These are phyloP conservation scores for Fusarium sp. DNA, from an alignment of 2,329 filamentous ascomycete species.

Conservation along the genomic window DNA sequence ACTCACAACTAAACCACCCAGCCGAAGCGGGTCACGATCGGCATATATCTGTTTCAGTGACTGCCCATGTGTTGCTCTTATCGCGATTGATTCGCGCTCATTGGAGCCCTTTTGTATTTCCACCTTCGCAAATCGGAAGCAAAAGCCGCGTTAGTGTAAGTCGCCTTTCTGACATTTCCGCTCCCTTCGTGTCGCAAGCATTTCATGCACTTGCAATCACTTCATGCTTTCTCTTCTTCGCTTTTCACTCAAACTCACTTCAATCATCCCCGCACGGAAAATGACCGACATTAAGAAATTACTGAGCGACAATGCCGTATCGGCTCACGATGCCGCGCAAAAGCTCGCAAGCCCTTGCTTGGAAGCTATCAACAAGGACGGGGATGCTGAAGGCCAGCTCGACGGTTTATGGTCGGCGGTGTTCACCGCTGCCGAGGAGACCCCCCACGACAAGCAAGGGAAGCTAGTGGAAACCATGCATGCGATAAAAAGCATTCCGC, in stretches of 20 bases:
- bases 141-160: neutral
- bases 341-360: slow-evolving; percentile 15
- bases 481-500: slow-evolving; percentile 26
- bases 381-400: slow-evolving; percentile 24
- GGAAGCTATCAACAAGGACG: slow-evolving; percentile 15
- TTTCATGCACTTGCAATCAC: neutral
- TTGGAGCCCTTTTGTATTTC: slow-evolving; percentile 11
- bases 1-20: slow-evolving; percentile 15
- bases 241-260: neutral
- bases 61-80: slow-evolving; percentile 33
- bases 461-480: slow-evolving; percentile 37
- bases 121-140: neutral
- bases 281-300: slow-evolving; percentile 24
- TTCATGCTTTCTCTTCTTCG: neutral
- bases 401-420: slow-evolving; percentile 23
- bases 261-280: neutral
- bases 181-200: neutral
- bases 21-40: slow-evolving; percentile 30
- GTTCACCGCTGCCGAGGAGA: slow-evolving; percentile 34
- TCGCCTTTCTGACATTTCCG: slow-evolving; percentile 2
- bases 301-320: slow-evolving; percentile 10
- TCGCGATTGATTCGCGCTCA: slow-evolving; percentile 28
- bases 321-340: slow-evolving; percentile 22
- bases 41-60: slow-evolving; percentile 26
- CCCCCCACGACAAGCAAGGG: slow-evolving; percentile 32